phyloP scores from a whole-genome alignment of 2,329 filamentous ascomycete genomes.

The Cladophialophora bantiana region DNA sequence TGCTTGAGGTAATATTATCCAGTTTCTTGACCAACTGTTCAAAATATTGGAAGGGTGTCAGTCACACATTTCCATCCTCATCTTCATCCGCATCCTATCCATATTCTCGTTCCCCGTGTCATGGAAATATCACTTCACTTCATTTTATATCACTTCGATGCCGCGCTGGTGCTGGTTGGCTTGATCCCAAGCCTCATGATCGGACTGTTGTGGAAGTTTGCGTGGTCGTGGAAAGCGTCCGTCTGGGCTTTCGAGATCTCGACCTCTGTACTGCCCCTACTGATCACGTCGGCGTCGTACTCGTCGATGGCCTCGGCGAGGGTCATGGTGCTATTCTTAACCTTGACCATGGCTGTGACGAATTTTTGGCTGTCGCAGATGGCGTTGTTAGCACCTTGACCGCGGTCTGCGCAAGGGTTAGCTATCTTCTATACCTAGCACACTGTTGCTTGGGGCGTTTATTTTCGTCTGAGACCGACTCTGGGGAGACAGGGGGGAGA shows the following conservation, averaged over 20 bases:
- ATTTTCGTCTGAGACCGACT: background rate
- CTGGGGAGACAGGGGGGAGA: conserved; percentile 52
- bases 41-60: background rate
- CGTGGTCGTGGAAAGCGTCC: conserved; percentile 33
- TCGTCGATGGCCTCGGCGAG: conserved; percentile 33
- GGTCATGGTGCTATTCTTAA: conserved; percentile 21
- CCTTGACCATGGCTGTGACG: conserved; percentile 34
- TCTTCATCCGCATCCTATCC: background rate
- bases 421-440: background rate
- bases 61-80: no score
- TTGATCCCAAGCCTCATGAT: conserved; percentile 36
- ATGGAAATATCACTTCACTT: background rate
- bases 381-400: conserved; percentile 38
- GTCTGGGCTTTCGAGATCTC: conserved; percentile 34
- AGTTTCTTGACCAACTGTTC: background rate
- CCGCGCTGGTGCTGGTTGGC: conserved; percentile 8
- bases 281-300: conserved; percentile 35
- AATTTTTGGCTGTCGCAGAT: conserved; percentile 35
- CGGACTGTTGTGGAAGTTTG: conserved; percentile 32
- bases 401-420: conserved; percentile 27
- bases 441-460: background rate
- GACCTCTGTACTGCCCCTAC: conserved; percentile 31
- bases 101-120: background rate
- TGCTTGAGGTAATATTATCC: background rate
- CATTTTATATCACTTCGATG: background rate